Base-by-base conservation (phyloP, 2,329 filamentous ascomycete genomes). In the Fusarium sp. region DNA sequence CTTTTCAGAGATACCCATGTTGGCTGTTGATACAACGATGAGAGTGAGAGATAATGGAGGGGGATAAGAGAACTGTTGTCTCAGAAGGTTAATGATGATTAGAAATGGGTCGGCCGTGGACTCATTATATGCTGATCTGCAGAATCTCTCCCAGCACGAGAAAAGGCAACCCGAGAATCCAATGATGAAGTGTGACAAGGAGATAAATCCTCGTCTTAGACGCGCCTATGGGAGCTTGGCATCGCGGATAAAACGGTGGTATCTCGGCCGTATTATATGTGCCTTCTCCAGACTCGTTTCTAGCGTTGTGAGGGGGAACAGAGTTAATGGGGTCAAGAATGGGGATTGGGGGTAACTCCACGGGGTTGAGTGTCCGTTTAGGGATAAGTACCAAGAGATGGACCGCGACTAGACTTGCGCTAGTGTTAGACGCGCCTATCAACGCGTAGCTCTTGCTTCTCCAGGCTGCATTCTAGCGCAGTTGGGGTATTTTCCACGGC, bases 171-270 rank as follows among this genome's bases (percentile, higher is more conserved):
- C 55, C n/a, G 17, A 57, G 30, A 48, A 26, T 47, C 18, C 14
- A n/a, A 28, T 5, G 14, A 28, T n/a, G 13, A 28, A 39, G n/a
- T 38, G 32, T 54, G 18, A 38, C n/a, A 38, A 54, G 51, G 50
- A 26, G n/a, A 36, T 11, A n/a, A 57, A 48, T 10, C 13, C 26
- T 41, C 13, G 45, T 41, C 17, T 60, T 60, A 60, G 45, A 60
- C 57, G 45, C 36, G 45, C 57, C 57, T 60, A 60, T 60, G 36
- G 28, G 57, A 60, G 57, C 57, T 60, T 60, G 45, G 57, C 35
- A 41, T 54, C 36, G 45, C 36, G 36, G 45, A 42, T 60, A 42
- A 59, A 38, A 38, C 30, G 56, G 56, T 10, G 38, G 45, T 26
- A 41, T 18, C 57, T 53, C 45, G 57, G 57, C 35, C 20, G 15